Conservation (phyloP, 441 rosid species). For the Cnidoscolus chayamansa region DNA sequence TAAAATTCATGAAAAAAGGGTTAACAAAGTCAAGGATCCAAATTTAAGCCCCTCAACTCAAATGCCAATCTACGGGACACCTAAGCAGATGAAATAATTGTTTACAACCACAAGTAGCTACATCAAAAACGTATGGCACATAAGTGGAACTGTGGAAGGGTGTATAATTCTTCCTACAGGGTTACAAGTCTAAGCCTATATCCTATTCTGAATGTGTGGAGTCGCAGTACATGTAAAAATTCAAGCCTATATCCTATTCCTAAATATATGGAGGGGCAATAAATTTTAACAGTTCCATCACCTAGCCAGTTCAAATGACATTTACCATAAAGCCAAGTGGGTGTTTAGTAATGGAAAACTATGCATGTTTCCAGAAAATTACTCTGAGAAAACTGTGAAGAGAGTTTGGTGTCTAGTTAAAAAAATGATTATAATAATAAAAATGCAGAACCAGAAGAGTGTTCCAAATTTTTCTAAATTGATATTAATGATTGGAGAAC, state of each 20-base stretch:
- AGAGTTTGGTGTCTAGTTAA: too few species aligned
- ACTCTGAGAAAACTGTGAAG: too few species aligned
- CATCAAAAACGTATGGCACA: background rate
- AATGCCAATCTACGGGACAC: background rate
- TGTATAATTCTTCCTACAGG: background rate
- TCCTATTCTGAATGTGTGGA: background rate
- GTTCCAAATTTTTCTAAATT: too few species aligned
- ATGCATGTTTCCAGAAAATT: background rate
- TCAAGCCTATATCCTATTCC: background rate
- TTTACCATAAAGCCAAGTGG: too few species aligned
- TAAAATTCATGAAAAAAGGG: background rate
- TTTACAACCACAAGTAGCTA: background rate
- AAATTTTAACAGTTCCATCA: conserved; percentile 2
- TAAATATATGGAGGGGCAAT: background rate
- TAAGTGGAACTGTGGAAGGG: background rate
- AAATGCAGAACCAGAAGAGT: too few species aligned
- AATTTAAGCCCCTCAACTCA: background rate
- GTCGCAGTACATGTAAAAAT: background rate
- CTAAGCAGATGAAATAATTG: background rate
- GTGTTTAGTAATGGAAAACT: too few species aligned
- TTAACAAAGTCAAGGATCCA: background rate
- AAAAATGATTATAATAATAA: too few species aligned
- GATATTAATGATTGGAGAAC: too few species aligned
- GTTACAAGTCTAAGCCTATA: background rate
- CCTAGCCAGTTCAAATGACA: background rate